Evolutionary conservation across 192 early-diverging fungal species (phyloP), one percentile per base, ranked within the genome.

Genomic region (Diversispora eburnea): DNA sequence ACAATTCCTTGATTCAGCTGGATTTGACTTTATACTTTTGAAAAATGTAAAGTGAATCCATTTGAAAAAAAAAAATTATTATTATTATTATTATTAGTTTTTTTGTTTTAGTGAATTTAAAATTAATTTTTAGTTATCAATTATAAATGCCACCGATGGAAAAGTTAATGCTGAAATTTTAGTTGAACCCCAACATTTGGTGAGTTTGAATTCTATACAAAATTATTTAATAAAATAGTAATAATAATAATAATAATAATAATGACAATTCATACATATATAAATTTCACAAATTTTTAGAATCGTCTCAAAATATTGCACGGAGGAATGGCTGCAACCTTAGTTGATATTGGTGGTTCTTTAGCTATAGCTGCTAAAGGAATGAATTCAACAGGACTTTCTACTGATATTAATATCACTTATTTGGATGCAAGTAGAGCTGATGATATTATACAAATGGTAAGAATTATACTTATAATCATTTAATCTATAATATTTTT

Each of bases 401-500:
- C 81, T 25, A 87, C 86, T 20, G 86, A 87, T 77, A 62, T 87
- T 39, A 87, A 87, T 62, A 70, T 87, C 8, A 82, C 81, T 55
- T 87, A 83, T 73, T 67, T 87, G 8, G 83, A 83, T 2, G 64
- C 80, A 8, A 84, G 80, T 43, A 84, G 80, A 60, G 48, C 80
- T 22, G 81, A 79, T 15, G 83, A 87, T 41, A 79, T 71, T 25
- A 56, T 87, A 2, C 60, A 52, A 3, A 79, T 87, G 49, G 84
- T 83, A 82, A 70, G 72, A 54, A 51, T 56, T 49, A 19, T 49
- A 25, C 12, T 46, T 64, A 43, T 46, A 46, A 46, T 68, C 12
- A 17, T 3, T 12, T 3, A 22, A 46, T 39, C 12, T 7, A 56
- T 62, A 4, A 72, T 10, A 46, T 51, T 45, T 52, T 61, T 48